These are phyloP conservation scores for Globisporangium nodosum DNA, from an alignment of 352 stramenopile species.

Conservation along the genomic window DNA sequence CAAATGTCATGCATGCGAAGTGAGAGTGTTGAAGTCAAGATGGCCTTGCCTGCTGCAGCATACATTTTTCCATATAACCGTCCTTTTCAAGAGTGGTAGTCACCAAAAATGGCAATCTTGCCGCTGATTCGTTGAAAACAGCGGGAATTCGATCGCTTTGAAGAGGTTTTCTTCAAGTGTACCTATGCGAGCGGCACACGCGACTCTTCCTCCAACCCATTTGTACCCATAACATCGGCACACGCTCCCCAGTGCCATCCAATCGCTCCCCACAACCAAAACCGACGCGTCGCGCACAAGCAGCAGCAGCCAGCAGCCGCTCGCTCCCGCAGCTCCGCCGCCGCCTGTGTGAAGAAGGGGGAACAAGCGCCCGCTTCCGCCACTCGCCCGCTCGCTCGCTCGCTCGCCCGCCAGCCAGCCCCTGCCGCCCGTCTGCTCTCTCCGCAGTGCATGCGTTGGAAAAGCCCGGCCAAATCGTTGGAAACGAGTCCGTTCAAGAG, in stretches of 20 bases:
- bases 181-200: not conserved
- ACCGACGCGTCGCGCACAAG: not conserved
- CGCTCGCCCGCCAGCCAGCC: not conserved
- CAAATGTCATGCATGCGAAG: no score
- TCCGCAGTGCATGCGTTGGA: slow-evolving; percentile 86
- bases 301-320: not conserved
- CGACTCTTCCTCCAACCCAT: not conserved
- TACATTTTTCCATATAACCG: not conserved
- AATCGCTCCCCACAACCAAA: not conserved
- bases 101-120: not conserved
- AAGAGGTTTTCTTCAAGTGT: not conserved
- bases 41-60: no score
- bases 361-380: not conserved
- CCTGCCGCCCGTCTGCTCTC: slow-evolving; percentile 13
- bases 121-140: not conserved
- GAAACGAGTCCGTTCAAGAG: slow-evolving; percentile 78
- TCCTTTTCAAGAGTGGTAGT: not conserved
- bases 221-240: not conserved
- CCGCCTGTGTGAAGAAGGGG: no score
- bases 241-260: not conserved
- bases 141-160: not conserved
- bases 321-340: no score
- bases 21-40: no score
- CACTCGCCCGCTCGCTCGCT: not conserved
- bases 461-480: slow-evolving; percentile 69